phyloP scores from a whole-genome alignment of 371 early-diverging fungal genomes.

The Mortierella sp. region DNA sequence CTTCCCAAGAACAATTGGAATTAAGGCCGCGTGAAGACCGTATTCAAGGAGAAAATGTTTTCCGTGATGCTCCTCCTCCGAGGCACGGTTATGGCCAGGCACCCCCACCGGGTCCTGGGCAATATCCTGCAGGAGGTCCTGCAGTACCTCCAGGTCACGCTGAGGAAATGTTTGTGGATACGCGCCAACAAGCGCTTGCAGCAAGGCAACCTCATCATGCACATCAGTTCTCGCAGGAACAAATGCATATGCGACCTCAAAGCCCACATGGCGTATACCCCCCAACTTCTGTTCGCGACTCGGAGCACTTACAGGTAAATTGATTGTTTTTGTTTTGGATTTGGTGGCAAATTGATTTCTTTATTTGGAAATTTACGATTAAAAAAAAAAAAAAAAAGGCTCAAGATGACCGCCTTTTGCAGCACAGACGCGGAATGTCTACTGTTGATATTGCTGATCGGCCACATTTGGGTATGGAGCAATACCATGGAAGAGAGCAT shows the following conservation, averaged over 20 bases:
- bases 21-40: background rate
- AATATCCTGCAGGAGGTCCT: background rate
- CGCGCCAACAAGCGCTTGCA: background rate
- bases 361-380: background rate
- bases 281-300: background rate
- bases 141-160: background rate
- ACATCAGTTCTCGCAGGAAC: background rate
- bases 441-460: background rate
- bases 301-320: background rate
- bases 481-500: slow-evolving; percentile 23
- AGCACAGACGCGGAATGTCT: slow-evolving; percentile 21
- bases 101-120: background rate
- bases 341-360: background rate
- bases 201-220: background rate
- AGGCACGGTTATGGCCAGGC: background rate
- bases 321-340: background rate
- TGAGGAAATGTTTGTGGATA: background rate
- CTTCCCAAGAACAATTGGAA: background rate
- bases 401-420: slow-evolving; percentile 23
- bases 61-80: background rate
- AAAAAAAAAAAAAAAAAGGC: background rate
- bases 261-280: background rate
- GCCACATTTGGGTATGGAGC: slow-evolving; percentile 15
- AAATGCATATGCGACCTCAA: background rate
- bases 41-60: background rate